Evolutionary conservation across 352 stramenopile genomes (phyloP), one percentile per base, ranked within the genome.

Genomic region (Globisporangium middletonii): DNA sequence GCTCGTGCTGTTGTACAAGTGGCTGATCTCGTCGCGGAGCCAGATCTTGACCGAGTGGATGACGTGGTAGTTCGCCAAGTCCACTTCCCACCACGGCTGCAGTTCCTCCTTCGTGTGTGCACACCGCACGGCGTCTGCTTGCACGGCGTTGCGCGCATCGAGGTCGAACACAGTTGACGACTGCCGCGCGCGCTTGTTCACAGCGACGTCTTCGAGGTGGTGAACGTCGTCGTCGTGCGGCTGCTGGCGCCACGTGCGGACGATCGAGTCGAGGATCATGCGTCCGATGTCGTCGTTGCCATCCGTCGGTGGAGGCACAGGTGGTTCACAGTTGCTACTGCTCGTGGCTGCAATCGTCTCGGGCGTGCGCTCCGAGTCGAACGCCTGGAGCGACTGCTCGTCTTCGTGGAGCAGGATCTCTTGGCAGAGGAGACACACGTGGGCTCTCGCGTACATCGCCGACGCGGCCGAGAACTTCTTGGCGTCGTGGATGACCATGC

Each of bases 71-170:
- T 80, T 83, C 30, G 56, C 73, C 12, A 83, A 50, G 41, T 80
- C 73, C 8, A 83, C 73, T 35, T 83, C 73, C 73, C 73, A 83
- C 73, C 73, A 83, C 9, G 71, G 71, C 54, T 83, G 73, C 27
- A 77, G 60, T 54, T 83, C 73, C 6, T 78, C 67, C n/a, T 72
- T 72, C 1, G 71, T 83, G 37, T 80, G 71, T 2, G 71, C 62
- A 12, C 63, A 65, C 26, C 66, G 63, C 3, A 73, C 62, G 2
- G 69, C 38, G 37, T 75, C 63, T 2, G 50, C 18, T 15, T 69
- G 55, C 16, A 83, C 58, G 0, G 73, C 73, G 28, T 79, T 71
- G 12, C 66, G 69, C 3, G 73, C 71, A 26, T 72, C 68, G 62
- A 75, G 69, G 42, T 59, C 65, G 45, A 57, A 73, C 19, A 76